Base-by-base conservation (phyloP, 495 filamentous ascomycete genomes). In the Penicillium soppii region DNA sequence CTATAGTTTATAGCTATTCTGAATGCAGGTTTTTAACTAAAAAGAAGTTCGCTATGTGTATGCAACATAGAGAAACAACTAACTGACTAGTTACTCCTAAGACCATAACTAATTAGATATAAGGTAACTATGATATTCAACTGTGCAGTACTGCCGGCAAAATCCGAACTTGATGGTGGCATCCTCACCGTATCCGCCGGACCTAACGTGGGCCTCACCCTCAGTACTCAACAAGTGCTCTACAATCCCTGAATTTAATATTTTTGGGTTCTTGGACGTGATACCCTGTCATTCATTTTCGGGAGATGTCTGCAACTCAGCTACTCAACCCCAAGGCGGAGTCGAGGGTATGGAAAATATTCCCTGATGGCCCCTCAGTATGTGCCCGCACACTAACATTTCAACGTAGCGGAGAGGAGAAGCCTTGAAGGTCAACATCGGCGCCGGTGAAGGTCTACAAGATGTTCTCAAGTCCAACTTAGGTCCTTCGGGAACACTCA, bases 251-350 rank as follows among this genome's bases (percentile, higher is more conserved):
- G 41, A 56, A 61, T 39, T 47, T 51, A 57, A 42, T 52, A 43
- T 58, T 53, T 53, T 49, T 47, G 36, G 26, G 35, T 53, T 49
- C 32, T 54, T 62, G 51, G 53, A 54, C 45, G 57, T 54, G 57
- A 58, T 51, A 63, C 52, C 40, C 51, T 52, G 38, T 61, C 53
- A 42, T 58, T 68, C 58, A 56, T 65, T 62, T 43, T 39, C 47
- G 42, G 64, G 61, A 68, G 44, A 77, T 77, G 74, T 77, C 73
- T 63, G 94, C 94, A 52, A 91, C 94, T 46, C 92, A 97, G 79
- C 82, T 98, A 62, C 85, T 98, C 20, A 98, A 98, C 69, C 92
- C 92, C 27, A 97, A 97, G 75, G 94, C 94, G 61, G 94, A 98
- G 76, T 96, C 91, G 38, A 83, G 95, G 72, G 92, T 95, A 76